Base-by-base conservation (phyloP, 345 rosid species). In the Eucalyptus erythrocorys region DNA sequence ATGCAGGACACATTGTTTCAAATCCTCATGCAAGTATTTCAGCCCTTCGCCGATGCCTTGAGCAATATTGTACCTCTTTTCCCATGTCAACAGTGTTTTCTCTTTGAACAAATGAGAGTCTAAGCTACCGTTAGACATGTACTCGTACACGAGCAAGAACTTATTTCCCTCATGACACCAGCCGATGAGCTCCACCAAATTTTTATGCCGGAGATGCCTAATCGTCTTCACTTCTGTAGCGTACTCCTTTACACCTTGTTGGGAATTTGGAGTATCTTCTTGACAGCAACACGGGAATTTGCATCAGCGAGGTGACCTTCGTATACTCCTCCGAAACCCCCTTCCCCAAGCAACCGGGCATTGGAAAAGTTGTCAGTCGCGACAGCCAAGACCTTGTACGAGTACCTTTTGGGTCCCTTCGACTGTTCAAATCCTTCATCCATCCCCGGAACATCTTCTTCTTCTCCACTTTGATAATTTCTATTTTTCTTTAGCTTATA, bases 1-100 rank as follows among this genome's bases (percentile, higher is more conserved):
- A 15, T 91, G 94, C 15, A 93, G 43, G 13, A 90, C 90, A 26
- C 90, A 91, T 12, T 59, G 90, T 13, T 93, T 89, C n/a, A 93
- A 79, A 30, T 88, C 89, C 82, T 89, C 91, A 27, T 91, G 93
- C 92, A 71, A 71, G 27, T 71, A 71, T 71, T 71, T 37, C 45
- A 71, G 6, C 81, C 81, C 81, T 37, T 10, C 11, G 8, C 45
- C 27, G 4, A 71, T 71, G 81, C 45, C 45, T 22, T 47, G 50
- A 30, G 88, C 89, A 4, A 89, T 91, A 50, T 17, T 76, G 66
- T 88, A 90, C 86, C 91, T 68, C 17, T 42, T 85, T 21, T 86
- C 90, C 94, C 90, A 89, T 48, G 68, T 50, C 32, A 89, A 4
- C 19, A 34, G 45, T 13, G 8, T 71, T 71, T 51, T 89, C 2